Evolutionary conservation across 1,284 basidiomycete genomes (phyloP), one percentile per base, ranked within the genome.

Genomic region (Puccinia horiana): DNA sequence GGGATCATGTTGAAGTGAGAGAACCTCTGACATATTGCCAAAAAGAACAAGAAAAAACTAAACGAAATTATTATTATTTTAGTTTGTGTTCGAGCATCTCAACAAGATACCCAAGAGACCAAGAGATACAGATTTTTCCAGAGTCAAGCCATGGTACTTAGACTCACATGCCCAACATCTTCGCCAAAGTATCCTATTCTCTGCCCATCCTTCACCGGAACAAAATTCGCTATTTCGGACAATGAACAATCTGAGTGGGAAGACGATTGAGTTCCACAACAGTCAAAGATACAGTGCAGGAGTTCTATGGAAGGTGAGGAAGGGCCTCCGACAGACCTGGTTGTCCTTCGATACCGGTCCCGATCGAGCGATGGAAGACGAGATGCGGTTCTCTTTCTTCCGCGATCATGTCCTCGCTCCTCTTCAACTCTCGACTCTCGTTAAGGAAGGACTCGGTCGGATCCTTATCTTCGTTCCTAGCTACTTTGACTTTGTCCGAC

Each of bases 101-200:
- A 98, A 98, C 88, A 90, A 92, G 84, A 89, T 98, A 32, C 97
- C 97, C 0, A 93, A 94, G 85, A 93, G 95, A 85, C 94, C 95
- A 6, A 94, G 93, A 85, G 93, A 97, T 81, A 92, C 94, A 35
- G 97, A 99, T 88, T 98, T 99, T 88, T 96, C 95, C 8, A 91
- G 97, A 26, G 93, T 98, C 85, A 98, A 97, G 88, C 93, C 94
- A 2, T 99, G 95, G 95, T 98, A 96, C 87, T 90, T 99, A 14
- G 96, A 99, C 85, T 92, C 92, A 85, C 90, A 94, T 92, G 91
- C 94, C 1, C 87, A 90, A 72, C 93, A 93, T 86, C 89, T 98
- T 4, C 92, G 96, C 6, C 96, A 99, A 87, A 92, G 94, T 4
- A 91, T 98, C 82, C 87, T 98, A 1, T 87, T 98, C n/a, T 93